Percentiles rank a stretch among this genome's conserved stretches.
Evolutionary conservation across 2,329 filamentous ascomycete species (phyloP).

Genomic region (Claviceps purpurea): DNA sequence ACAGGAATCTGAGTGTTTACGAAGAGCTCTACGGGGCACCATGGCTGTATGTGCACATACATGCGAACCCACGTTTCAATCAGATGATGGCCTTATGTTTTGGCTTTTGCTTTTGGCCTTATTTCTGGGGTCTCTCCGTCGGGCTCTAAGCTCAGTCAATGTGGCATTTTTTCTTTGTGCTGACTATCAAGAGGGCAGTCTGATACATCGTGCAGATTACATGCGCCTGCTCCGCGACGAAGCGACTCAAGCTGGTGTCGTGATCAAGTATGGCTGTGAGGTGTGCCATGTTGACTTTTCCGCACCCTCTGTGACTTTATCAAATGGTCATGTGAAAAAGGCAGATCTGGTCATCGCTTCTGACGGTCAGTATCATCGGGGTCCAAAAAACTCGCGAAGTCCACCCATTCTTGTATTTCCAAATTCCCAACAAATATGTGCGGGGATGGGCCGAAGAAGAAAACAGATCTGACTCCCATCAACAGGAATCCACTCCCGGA

Average conservation of each 20-base stretch:
- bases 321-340: constrained; percentile 2
- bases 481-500: constrained; percentile 5
- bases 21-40: constrained; percentile 9
- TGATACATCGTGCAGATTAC: constrained; percentile 9
- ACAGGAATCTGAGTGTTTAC: constrained; percentile 5
- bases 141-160: neutral
- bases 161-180: neutral
- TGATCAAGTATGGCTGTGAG: constrained; percentile 4
- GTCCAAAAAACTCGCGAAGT: neutral
- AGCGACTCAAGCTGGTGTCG: constrained; percentile 4
- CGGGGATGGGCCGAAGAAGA: neutral
- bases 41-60: constrained; percentile 8
- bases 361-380: constrained; percentile 4
- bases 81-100: neutral
- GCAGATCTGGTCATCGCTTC: constrained; percentile 8
- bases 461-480: neutral
- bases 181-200: neutral
- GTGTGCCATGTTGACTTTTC: constrained; percentile 5
- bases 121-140: neutral
- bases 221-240: constrained; percentile 7
- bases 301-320: constrained; percentile 3
- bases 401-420: neutral
- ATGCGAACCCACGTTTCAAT: too few species aligned
- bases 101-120: neutral
- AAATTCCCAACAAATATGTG: neutral